Evolutionary conservation across 106 monocot genomes (phyloP), one percentile per base, ranked within the genome.

Genomic region (Agapanthus africanus): DNA sequence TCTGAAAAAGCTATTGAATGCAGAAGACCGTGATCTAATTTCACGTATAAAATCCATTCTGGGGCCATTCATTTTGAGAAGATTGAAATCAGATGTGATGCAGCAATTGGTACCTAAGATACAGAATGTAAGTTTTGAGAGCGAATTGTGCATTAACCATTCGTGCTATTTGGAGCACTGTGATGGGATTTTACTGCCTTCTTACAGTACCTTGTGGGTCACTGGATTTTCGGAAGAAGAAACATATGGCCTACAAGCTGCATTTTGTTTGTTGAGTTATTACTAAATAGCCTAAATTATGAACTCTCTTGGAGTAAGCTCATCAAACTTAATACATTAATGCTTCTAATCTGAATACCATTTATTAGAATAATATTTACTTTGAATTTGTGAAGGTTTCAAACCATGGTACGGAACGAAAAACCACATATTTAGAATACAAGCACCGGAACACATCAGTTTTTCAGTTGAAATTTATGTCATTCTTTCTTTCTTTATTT

Each of bases 1-100:
- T 66, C 76, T 91, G 54, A 97, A 91, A 73, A 87, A 85, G 71
- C 59, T 84, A 56, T 75, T 97, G 47, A 89, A 89, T 81, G 80
- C 81, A 37, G 89, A 92, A 72, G 87, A 89, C 27, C 66, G 57
- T 25, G 73, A 79, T 74, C 61, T 97, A 40, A 97, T 97, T 82
- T 46, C 72, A 42, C 91, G 81, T 44, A 92, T 97, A 71, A 97
- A 97, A 81, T 89, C 97, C 35, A 97, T 97, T 73, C 73, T 97
- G 49, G 97, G 97, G 13, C 97, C 97, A 66, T 97, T 97, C 78
- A 92, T 97, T 68, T 76, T 97, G 47, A 92, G 97, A 54, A 91
- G 97, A 52, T 79, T 97, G 74, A 97, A 97, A 44, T 89, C 91
- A 37, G 97, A 97, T 84, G 97, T 97, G 33, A 97, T 97, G 97